Evolutionary conservation across 2,329 filamentous ascomycete genomes (phyloP).

Genomic region (Dryadomyces sulphureus): DNA sequence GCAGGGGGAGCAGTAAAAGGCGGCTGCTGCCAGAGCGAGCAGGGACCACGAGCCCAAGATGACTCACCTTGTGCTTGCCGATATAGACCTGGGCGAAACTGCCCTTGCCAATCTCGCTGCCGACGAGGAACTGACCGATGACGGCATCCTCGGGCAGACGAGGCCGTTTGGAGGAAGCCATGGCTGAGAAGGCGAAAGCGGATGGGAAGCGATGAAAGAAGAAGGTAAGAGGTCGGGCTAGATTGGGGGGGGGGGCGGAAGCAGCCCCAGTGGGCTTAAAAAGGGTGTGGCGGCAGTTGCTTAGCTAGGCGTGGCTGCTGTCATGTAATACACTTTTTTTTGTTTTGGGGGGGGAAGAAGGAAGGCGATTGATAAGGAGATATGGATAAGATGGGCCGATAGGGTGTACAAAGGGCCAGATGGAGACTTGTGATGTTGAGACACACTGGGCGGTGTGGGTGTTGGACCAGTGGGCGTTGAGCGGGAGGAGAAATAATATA

Average conservation of each 20-base stretch:
- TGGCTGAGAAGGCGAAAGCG: not conserved
- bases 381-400: conserved; percentile 8
- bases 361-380: conserved; percentile 9
- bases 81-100: conserved; percentile 95
- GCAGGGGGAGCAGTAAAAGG: not conserved
- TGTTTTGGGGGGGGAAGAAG: too few relatives aligned
- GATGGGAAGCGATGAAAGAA: not conserved
- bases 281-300: conserved; percentile 5
- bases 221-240: not conserved
- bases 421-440: too few relatives aligned
- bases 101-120: conserved; percentile 75
- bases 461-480: too few relatives aligned
- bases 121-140: conserved; percentile 13
- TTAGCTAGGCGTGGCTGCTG: not conserved
- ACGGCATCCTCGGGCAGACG: conserved; percentile 10
- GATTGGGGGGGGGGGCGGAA: not conserved
- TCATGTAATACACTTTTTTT: not conserved
- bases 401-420: not conserved
- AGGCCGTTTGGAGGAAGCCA: conserved; percentile 8
- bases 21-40: too few relatives aligned
- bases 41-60: not conserved
- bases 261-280: conserved; percentile 8
- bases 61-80: conserved; percentile 65
- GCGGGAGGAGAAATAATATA: not conserved
- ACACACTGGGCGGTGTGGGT: too few relatives aligned